Evolutionary conservation across 129 eudicot genomes (phyloP), one percentile per base, ranked within the genome.

Genomic region (Flaveria ramosissima): DNA sequence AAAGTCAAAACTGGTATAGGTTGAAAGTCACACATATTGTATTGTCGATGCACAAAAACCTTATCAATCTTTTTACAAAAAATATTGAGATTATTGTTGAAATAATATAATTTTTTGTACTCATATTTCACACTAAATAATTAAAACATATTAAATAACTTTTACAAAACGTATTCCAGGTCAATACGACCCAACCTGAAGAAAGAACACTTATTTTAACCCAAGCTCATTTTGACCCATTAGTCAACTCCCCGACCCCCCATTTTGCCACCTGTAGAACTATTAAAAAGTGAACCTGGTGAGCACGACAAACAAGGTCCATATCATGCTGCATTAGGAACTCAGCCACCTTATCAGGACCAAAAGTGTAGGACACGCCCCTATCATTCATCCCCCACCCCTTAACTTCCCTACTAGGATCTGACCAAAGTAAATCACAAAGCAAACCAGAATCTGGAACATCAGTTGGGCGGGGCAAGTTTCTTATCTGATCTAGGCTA

Each of bases 371-470:
- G 1, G 96, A 89, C 57, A 89, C 96, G 41, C 92, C 96, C 67
- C 96, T 78, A 82, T 89, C 96, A 70, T 87, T 89, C 87, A 89
- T 87, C 51, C 96, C 96, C 96, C 96, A 89, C 23, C 92, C 96
- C 77, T 85, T 89, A 23, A 79, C 78, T 46, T 89, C 92, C 52
- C 90, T 83, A 81, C 92, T 83, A 21, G 96, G 96, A 75, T 89
- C 96, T 7, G 96, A 89, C 96, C 96, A 89, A 20, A 89, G 86
- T 47, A 89, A 81, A 83, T 89, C 96, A 85, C 96, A 89, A 47
- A 89, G 92, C 83, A 89, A 81, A 76, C 96, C 96, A 70, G 89
- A 87, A 75, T 89, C 96, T 41, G 96, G 96, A 50, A 89, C 92
- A 76, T 89, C 96, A 48, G 89, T 87, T 73, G 96, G 96, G 50